These are phyloP conservation scores for Curvularia verruculosa DNA, from an alignment of 2,329 filamentous ascomycete species.

Conservation along the genomic window DNA sequence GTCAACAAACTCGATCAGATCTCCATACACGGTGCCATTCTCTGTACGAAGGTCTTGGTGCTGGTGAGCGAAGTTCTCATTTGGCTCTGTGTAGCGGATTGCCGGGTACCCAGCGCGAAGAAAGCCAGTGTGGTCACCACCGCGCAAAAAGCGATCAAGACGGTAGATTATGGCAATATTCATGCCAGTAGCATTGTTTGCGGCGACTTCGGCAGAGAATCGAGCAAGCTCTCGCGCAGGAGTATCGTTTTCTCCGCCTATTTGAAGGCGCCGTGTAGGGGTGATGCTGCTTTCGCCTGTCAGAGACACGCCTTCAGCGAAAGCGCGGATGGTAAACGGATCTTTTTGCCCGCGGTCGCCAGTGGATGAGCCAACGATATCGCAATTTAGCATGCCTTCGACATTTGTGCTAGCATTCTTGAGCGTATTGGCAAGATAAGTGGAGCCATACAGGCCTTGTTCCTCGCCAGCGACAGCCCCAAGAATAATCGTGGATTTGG, in stretches of 20 bases:
- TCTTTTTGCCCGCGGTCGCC: conserved; percentile 55
- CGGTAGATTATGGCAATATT: conserved; percentile 63
- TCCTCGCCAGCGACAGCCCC: conserved; percentile 65
- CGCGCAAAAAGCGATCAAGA: conserved; percentile 62
- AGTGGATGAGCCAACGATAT: conserved; percentile 61
- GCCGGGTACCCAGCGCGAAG: conserved; percentile 62
- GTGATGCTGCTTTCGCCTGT: conserved; percentile 48
- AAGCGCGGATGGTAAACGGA: conserved; percentile 61
- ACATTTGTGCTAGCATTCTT: conserved; percentile 60
- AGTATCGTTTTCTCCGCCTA: conserved; percentile 60
- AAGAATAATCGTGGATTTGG: conserved; percentile 62
- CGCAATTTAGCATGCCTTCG: conserved; percentile 64
- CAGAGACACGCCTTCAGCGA: conserved; percentile 57
- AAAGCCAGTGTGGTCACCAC: conserved; percentile 64
- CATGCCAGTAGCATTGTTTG: conserved; percentile 60
- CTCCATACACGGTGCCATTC: conserved; percentile 61
- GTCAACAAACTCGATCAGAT: conserved; percentile 63
- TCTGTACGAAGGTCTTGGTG: conserved; percentile 61
- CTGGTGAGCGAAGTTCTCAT: conserved; percentile 64
- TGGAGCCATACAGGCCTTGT: conserved; percentile 60
- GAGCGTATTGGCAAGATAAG: conserved; percentile 60
- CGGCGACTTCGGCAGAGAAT: conserved; percentile 61
- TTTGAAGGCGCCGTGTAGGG: conserved; percentile 50
- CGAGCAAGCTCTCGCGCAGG: conserved; percentile 62
- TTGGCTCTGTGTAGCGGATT: conserved; percentile 63